Evolutionary conservation across 371 early-diverging fungal species (phyloP).

Genomic region (Syncephalastrum sp.): DNA sequence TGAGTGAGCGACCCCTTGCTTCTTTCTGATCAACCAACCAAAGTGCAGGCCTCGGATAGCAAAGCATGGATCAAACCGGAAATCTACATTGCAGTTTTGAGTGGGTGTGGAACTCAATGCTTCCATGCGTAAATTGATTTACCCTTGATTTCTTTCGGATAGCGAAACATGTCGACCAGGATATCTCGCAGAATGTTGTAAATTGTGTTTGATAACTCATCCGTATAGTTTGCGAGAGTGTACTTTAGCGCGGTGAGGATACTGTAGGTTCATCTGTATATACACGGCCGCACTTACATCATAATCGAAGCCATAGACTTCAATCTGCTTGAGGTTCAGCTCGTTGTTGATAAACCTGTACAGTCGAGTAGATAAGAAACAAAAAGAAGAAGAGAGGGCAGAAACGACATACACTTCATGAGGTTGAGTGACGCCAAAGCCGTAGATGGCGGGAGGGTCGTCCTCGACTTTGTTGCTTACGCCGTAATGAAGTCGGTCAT

Average conservation of each 20-base stretch:
- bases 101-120: too few relatives aligned
- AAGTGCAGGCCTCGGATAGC: constrained; percentile 68
- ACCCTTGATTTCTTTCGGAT: constrained; percentile 52
- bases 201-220: constrained; percentile 53
- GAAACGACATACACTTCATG: constrained; percentile 21
- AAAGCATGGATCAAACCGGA: constrained; percentile 60
- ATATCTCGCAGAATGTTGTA: constrained; percentile 58
- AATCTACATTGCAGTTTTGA: constrained; percentile 11
- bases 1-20: neutral
- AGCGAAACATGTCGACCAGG: constrained; percentile 53
- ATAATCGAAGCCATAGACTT: constrained; percentile 54
- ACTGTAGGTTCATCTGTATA: neutral
- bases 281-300: constrained; percentile 28
- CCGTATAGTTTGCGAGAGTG: constrained; percentile 63
- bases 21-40: constrained; percentile 14
- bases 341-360: constrained; percentile 51
- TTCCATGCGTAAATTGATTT: neutral
- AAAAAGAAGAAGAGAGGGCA: neutral
- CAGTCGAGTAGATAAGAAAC: neutral
- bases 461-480: constrained; percentile 2
- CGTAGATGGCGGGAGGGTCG: constrained; percentile 13
- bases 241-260: constrained; percentile 33
- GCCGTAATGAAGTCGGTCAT: neutral
- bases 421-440: constrained; percentile 20
- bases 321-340: constrained; percentile 35